Base-by-base conservation (phyloP, 306 rosid genomes). In the Inga laurina region DNA sequence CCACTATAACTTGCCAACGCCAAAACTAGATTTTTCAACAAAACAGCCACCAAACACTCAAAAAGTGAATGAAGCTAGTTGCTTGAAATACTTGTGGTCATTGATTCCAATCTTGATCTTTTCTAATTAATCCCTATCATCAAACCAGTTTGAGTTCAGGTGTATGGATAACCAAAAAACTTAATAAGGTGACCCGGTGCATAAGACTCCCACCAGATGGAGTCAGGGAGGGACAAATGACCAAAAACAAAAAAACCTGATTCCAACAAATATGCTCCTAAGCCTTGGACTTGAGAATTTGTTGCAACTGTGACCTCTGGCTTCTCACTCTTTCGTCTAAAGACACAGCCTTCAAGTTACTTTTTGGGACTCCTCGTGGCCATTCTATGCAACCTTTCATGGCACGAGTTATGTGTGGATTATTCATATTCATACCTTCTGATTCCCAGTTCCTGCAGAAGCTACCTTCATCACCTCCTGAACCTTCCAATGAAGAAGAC, bases 381-480 rank as follows among this genome's bases (percentile, higher is more conserved):
- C 97, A 89, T 77, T 89, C 94, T 24, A 87, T 81, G 78, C 89
- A 66, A 7, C 98, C 97, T 81, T 83, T 87, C 86, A 88, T 92
- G 78, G 89, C 97, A 59, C 91, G 87, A 75, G 86, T 78, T 72
- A 92, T 87, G 84, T 92, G 94, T 35, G 93, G 91, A 80, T 91
- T 91, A 10, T 49, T 49, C 43, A 51, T 80, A 10, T 49, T 49
- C 43, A 59, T 80, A 30, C 27, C 32, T 66, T 16, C 62, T 49
- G 70, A 11, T 14, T 80, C 80, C 68, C 45, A 44, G 24, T n/a
- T 62, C 65, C 44, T 74, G 22, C 21, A 52, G 8, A 56, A 64
- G 75, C 79, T 72, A 66, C 49, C 78, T 59, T 77, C 68, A 10
- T 49, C 18, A 30, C 15, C 43, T 39, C 68, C 52, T 69, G 35